A percentile compares a stretch with the other conserved stretches of the same genome.
Evolutionary conservation across 164 flowering plant species (phyloP).

Genomic region (Annona squamosa): DNA sequence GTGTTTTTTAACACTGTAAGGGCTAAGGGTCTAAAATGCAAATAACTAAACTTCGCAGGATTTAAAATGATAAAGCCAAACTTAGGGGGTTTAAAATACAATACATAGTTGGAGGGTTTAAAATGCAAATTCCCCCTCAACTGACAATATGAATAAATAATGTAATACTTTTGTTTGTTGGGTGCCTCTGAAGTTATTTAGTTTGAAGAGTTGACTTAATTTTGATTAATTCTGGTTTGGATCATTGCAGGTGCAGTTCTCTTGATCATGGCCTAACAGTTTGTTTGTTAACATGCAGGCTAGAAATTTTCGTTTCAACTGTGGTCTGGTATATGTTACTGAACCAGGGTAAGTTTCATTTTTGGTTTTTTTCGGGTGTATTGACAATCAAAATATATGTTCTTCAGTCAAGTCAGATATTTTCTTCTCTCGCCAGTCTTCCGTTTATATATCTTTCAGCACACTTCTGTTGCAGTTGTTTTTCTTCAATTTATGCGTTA

Average conservation of each 20-base stretch:
- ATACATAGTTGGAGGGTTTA: too few relatives aligned
- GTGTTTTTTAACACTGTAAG: too few relatives aligned
- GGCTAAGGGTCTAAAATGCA: too few relatives aligned
- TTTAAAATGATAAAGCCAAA: too few relatives aligned
- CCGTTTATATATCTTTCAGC: not conserved
- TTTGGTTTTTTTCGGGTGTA: not conserved
- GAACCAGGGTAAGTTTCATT: conserved; percentile 75
- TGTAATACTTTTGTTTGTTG: not conserved
- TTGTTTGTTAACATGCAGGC: conserved; percentile 45
- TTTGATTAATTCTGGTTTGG: not conserved
- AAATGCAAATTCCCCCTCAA: not conserved
- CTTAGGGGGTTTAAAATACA: too few relatives aligned
- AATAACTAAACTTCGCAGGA: too few relatives aligned
- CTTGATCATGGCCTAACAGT: conserved; percentile 2
- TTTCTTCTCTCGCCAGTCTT: not conserved
- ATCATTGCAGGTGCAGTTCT: not conserved
- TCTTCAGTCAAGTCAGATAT: not conserved
- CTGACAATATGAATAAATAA: not conserved
- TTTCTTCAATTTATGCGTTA: too few relatives aligned
- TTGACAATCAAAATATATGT: not conserved
- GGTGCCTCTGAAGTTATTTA: not conserved
- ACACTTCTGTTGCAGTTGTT: not conserved
- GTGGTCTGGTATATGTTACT: conserved; percentile 88
- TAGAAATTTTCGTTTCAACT: conserved; percentile 80
- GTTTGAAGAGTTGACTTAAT: not conserved